Base-by-base conservation (phyloP, 306 rosid genomes). In the Cajanus cajan region DNA sequence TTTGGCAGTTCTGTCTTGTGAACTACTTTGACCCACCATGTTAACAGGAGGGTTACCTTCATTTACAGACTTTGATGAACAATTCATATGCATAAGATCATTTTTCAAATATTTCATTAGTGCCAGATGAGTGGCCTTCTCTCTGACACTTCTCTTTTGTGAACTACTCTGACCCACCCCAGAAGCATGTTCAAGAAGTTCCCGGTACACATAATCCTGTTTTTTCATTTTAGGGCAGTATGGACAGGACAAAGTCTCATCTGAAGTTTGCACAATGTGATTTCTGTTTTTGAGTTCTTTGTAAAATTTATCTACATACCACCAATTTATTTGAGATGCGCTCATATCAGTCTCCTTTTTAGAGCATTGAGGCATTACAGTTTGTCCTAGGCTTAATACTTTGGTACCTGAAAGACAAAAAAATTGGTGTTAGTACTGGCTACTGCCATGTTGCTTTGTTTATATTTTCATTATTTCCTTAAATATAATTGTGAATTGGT, bases 91-190 rank as follows among this genome's bases (percentile, higher is more conserved):
- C 40, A 52, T 81, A 21, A 88, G 66, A 90, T 92, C 89, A 15
- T 82, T 90, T 78, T 86, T 84, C 87, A 93, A 84, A 83, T 88
- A 96, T 80, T 80, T 91, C 54, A 57, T 77, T 74, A 96, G 83
- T 68, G 99, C 99, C 65, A 87, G 82, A 80, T 96, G 99, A 58
- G 91, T 89, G 54, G 92, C 97, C 88, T 91, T 96, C 54, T 91
- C 96, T 76, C 72, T 85, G 4, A 81, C 36, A 78, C 87, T 84
- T 86, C 99, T 91, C 86, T 93, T 95, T 6, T 81, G 80, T 19
- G 98, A 93, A 82, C 73, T 63, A 77, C 99, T 96, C 70, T 88
- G 92, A 73, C 97, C 98, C 76, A 96, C 98, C 58, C 92, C 99
- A 65, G 96, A 79, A 68, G 99, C 97, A 86, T 96, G 99, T 66